Evolutionary conservation across 345 rosid genomes (phyloP), one percentile per base, ranked within the genome.

Genomic region (Syzygium aqueum): DNA sequence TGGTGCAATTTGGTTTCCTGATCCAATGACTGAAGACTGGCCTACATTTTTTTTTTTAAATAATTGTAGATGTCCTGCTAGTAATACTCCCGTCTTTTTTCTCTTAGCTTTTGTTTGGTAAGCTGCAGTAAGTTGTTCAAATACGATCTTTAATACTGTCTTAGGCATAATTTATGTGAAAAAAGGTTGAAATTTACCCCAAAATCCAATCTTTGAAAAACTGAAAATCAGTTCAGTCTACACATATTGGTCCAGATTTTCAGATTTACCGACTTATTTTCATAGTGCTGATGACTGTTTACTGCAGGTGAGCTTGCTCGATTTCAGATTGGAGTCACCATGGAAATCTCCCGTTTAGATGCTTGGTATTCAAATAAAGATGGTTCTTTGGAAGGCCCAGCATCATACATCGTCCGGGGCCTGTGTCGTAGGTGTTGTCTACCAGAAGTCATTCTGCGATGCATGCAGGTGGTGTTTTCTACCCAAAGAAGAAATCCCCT

Each of bases 391-490:
- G 96, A 95, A 90, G 92, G 89, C 77, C 96, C 96, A 67, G 99
- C 99, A 51, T 89, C 96, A n/a, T 94, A 93, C 88, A 93, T 97
- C 67, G 94, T 95, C 77, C 94, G 87, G 84, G 99, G 97, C 84
- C 98, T 97, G 88, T 96, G 99, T 88, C 95, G 96, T 88, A 94
- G 94, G 91, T 97, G 99, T 91, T 97, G 99, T 91, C 91, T 97
- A 88, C 98, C 99, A 21, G 99, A 97, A 92, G 88, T 94, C 65
- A 92, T 94, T 92, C 97, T 97, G 87, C 96, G 97, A 40, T 93
- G 93, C 63, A 94, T 96, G 98, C 97, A 95, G 97, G 99, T 96
- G 92, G 77, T 33, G 73, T 59, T 87, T 28, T 40, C 49, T 49
- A 61, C 87, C 59, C 78, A 40, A 73, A 56, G 54, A 54, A 23